Evolutionary conservation across 1,284 basidiomycete genomes (phyloP), one percentile per base, ranked within the genome.

Genomic region (Dichomitus squalens): DNA sequence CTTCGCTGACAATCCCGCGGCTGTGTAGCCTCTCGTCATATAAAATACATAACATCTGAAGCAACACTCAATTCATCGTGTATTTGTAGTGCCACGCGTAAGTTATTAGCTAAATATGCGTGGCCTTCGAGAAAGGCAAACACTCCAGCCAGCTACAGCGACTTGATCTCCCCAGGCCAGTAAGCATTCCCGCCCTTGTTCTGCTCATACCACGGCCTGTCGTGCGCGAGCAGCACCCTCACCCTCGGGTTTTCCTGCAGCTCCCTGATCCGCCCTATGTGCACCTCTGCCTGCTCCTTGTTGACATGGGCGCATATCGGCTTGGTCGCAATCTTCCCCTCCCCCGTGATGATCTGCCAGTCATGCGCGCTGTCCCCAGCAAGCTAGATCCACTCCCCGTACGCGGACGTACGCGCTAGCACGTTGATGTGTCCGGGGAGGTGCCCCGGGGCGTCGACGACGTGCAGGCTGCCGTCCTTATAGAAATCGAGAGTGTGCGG

Each of bases 301-400:
- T 85, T 70, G 5, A 57, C 61, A 61, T 85, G 81, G 44, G 73
- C 72, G 57, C 80, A 83, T 36, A 59, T 57, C 16, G 65, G 57
- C 35, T 39, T 39, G 65, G 16, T 63, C 44, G 77, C 75, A 38
- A 85, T 73, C 4, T 73, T 63, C 14, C 72, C 71, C 61, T 79
- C 75, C 14, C 79, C 80, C 4, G 73, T 79, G 43, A 86, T 64
- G 49, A 85, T 69, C n/a, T 77, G 72, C 72, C 75, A 73, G 66
- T 84, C 78, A 64, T 86, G 85, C 7, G 79, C 81, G 48, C 77
- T 79, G 66, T 86, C 84, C 0, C 79, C 82, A 2, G 74, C 83
- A n/a, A 86, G 74, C 58, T 79, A 82, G 20, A 85, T 72, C 84
- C 83, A 86, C 2, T 71, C 76, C 7, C 83, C 83, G 36, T 80